phyloP scores from a whole-genome alignment of 2,329 filamentous ascomycete species.

The Metarhizium anisopliae region DNA sequence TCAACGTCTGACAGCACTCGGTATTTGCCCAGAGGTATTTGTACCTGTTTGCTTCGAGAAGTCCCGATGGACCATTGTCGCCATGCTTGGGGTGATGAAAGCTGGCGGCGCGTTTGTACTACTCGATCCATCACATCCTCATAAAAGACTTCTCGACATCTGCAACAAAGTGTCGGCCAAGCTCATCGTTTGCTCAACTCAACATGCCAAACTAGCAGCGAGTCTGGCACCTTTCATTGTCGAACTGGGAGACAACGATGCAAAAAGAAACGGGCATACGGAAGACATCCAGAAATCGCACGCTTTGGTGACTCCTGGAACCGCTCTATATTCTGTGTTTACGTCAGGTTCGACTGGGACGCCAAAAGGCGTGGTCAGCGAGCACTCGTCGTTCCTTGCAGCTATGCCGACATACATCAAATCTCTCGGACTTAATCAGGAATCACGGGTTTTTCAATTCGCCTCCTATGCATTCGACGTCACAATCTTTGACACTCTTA shows the following conservation, averaged over 20 bases:
- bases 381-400: neutral
- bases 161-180: neutral
- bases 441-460: slow-evolving; percentile 6
- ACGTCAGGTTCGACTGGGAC: slow-evolving; percentile 56
- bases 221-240: neutral
- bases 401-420: neutral
- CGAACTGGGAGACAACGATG: neutral
- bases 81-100: neutral
- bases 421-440: neutral
- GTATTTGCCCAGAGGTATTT: neutral
- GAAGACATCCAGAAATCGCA: neutral
- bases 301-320: neutral
- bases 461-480: slow-evolving; percentile 13
- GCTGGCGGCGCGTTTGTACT: neutral
- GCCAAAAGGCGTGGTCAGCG: slow-evolving; percentile 51
- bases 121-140: neutral
- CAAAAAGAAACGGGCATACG: neutral
- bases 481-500: slow-evolving; percentile 10
- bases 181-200: neutral
- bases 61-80: neutral
- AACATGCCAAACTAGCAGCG: neutral
- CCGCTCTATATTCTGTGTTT: slow-evolving; percentile 46
- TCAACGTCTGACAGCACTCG: neutral
- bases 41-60: neutral
- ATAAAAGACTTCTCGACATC: neutral